Base-by-base conservation (phyloP, 495 filamentous ascomycete genomes). In the Apiosordaria backusii region DNA sequence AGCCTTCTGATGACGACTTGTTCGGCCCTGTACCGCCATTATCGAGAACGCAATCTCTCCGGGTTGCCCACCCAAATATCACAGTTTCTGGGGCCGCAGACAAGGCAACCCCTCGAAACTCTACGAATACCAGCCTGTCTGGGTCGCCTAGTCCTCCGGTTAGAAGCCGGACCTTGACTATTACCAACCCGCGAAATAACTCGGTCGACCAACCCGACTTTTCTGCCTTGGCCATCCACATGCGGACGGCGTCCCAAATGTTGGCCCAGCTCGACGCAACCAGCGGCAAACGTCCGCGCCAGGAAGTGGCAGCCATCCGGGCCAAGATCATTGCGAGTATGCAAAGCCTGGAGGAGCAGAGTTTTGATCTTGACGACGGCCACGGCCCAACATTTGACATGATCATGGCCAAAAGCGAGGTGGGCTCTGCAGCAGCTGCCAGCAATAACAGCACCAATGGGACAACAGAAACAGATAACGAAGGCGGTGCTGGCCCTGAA, bases 301-400 rank as follows among this genome's bases (percentile, higher is more conserved):
- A 85, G 50, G 90, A 92, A 73, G 89, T 92, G 9, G 89, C 87
- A 9, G 89, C 88, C 24, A 92, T 92, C 74, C 80, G 88, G 66
- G 85, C 88, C 15, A 88, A 88, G 76, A 92, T 92, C 68, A 92
- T 92, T 67, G 90, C 90, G 2, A 91, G 89, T 75, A 92, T 92
- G 89, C 89, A 92, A 69, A 89, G 79, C 70, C 82, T 92, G n/a
- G 89, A 92, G 71, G 89, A 92, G 73, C 88, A 92, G 72, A 90
- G 84, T 72, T 92, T 92, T 68, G 83, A 88, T 53, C 72, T 82
- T 9, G 84, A 89, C 62, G 86, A 87, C 66, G 76, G 77, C 10
- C 78, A 83, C 29, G 81, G 84, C 9, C 87, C 89, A 27, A 90
- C 86, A 2, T 91, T 92, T 63, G 90, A 92, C 71, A 82, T 81